Evolutionary conservation across 2,329 filamentous ascomycete species (phyloP).

Genomic region (Talaromyces verruculosus): DNA sequence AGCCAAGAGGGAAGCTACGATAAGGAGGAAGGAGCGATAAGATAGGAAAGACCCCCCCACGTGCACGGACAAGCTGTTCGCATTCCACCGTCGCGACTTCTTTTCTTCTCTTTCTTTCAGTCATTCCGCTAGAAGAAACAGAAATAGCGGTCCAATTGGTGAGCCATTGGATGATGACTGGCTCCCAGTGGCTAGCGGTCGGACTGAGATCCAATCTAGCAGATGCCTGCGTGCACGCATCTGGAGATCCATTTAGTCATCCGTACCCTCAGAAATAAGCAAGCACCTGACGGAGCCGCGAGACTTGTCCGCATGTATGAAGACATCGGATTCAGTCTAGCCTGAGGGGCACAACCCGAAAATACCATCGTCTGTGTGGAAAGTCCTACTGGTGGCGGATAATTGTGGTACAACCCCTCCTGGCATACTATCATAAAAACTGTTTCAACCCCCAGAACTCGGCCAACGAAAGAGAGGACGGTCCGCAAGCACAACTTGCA

Average conservation of each 20-base stretch:
- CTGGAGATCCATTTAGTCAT: background rate
- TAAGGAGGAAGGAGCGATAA: slow-evolving; percentile 18
- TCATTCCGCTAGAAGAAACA: background rate
- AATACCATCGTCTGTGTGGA: background rate
- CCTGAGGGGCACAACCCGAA: background rate
- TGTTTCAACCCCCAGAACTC: background rate
- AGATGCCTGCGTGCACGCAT: slow-evolving; percentile 15
- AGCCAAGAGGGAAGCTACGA: slow-evolving; percentile 9
- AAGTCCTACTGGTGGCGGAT: background rate
- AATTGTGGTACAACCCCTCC: slow-evolving; percentile 7
- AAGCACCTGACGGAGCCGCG: slow-evolving; percentile 4
- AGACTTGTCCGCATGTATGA: background rate
- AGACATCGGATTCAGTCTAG: background rate
- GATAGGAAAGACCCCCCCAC: slow-evolving; percentile 14
- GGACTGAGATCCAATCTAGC: slow-evolving; percentile 13
- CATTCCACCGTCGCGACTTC: slow-evolving; percentile 7
- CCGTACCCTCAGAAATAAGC: background rate
- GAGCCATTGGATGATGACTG: background rate
- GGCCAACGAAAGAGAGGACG: background rate
- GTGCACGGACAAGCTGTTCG: slow-evolving; percentile 19
- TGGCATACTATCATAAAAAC: background rate
- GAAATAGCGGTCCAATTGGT: background rate
- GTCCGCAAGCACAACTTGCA: slow-evolving; percentile 8
- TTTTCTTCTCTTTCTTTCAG: background rate
- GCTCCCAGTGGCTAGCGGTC: background rate